A percentile compares a stretch with the other conserved stretches of the same genome.
Conservation (phyloP, 176 grass and related monocot genomes). For the Oryza brachyantha region DNA sequence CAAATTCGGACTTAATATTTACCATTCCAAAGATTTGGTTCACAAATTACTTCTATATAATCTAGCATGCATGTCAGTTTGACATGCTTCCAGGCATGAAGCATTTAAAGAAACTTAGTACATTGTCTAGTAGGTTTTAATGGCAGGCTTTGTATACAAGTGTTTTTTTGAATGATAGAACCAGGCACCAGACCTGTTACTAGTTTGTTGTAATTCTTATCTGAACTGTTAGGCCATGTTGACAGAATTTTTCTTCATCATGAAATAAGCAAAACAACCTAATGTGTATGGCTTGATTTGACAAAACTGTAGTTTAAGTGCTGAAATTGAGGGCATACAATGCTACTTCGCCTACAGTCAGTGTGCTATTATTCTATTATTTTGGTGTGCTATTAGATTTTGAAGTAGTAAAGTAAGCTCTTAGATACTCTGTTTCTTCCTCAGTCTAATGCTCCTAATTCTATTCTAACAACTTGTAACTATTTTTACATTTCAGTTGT, state of each 20-base stretch:
- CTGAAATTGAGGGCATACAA: neutral
- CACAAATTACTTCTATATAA: neutral
- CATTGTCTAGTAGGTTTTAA: conserved; percentile 19
- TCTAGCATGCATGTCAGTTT: neutral
- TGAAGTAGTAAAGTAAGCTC: neutral
- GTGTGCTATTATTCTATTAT: neutral
- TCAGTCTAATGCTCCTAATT: conserved; percentile 12
- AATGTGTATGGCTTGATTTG: neutral
- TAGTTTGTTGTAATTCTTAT: neutral
- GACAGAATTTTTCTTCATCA: neutral
- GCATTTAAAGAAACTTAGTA: neutral
- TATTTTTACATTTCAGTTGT: conserved; percentile 56
- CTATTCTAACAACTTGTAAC: conserved; percentile 10
- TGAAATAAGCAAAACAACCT: neutral
- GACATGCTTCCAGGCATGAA: conserved; percentile 13
- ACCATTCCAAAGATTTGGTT: neutral
- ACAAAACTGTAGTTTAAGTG: neutral
- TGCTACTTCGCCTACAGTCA: conserved; percentile 1
- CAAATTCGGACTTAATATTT: neutral
- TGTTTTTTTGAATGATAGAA: neutral
- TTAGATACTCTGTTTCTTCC: neutral
- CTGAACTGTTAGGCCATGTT: neutral
- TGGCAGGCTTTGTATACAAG: neutral
- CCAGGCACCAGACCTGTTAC: neutral
- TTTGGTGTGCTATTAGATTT: conserved; percentile 10